These are phyloP conservation scores for Kwoniella newhampshirensis DNA, from an alignment of 768 basidiomycete genomes.

Conservation along the genomic window DNA sequence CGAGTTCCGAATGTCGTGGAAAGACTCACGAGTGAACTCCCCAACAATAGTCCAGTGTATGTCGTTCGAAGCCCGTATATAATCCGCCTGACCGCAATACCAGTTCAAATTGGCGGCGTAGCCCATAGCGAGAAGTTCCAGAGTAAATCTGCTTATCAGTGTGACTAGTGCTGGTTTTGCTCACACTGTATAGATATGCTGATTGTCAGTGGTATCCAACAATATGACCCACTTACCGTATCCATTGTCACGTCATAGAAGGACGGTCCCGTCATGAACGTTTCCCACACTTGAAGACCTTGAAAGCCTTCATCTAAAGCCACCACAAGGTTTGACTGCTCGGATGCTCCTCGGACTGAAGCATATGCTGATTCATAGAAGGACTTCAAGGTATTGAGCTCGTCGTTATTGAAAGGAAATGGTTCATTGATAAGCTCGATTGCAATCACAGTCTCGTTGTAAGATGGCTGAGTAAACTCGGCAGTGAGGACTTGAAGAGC, in stretches of 20 bases:
- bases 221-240: conserved; percentile 36
- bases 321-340: conserved; percentile 19
- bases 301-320: conserved; percentile 43
- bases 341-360: conserved; percentile 15
- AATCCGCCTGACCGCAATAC: conserved; percentile 36
- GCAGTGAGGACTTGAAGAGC: conserved; percentile 37
- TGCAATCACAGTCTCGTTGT: conserved; percentile 40
- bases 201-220: background rate
- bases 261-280: conserved; percentile 39
- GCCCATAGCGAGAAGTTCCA: conserved; percentile 31
- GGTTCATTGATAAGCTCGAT: conserved; percentile 51
- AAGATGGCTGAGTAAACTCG: conserved; percentile 45
- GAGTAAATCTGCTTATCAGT: conserved; percentile 29
- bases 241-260: conserved; percentile 46
- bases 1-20: background rate
- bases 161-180: conserved; percentile 6
- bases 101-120: conserved; percentile 44
- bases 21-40: conserved; percentile 66
- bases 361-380: conserved; percentile 43
- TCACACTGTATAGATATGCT: conserved; percentile 52
- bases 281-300: conserved; percentile 41
- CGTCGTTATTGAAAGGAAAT: conserved; percentile 32
- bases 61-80: conserved; percentile 44
- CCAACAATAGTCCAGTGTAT: conserved; percentile 83
- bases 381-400: conserved; percentile 31